phyloP scores from a whole-genome alignment of 805 yeast genomes.

The Saturnispora zaruensis region DNA sequence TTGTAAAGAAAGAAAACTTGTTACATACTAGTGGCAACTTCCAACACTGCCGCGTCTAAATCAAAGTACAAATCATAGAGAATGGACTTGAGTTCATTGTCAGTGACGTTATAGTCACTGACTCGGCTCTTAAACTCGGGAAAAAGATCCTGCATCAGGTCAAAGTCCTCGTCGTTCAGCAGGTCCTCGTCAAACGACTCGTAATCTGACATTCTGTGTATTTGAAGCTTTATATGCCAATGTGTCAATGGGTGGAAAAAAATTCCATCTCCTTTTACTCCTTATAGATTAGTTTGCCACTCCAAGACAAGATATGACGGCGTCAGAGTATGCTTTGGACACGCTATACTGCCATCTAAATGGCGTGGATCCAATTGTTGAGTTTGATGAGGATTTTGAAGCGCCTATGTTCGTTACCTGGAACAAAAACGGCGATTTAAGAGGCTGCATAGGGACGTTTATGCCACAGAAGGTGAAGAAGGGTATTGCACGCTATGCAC shows the following conservation, averaged over 20 bases:
- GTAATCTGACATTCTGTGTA: conserved; percentile 1
- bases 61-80: conserved; percentile 13
- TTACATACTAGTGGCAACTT: conserved; percentile 12
- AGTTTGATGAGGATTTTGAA: neutral
- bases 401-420: conserved; percentile 83
- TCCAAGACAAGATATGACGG: neutral
- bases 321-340: conserved; percentile 5
- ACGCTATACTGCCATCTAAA: conserved; percentile 1
- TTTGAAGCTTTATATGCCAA: neutral
- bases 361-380: neutral
- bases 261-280: neutral
- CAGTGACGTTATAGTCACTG: neutral
- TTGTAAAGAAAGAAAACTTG: neutral
- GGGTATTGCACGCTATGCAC: conserved; percentile 57
- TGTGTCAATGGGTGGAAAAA: neutral
- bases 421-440: conserved; percentile 37
- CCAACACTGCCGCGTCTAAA: conserved; percentile 9
- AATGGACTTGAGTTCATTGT: conserved; percentile 10
- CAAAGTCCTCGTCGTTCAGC: conserved; percentile 35
- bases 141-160: conserved; percentile 12
- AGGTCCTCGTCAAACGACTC: conserved; percentile 29
- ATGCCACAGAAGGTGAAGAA: conserved; percentile 39
- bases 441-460: conserved; percentile 96
- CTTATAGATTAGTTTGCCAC: neutral
- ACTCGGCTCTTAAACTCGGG: conserved; percentile 8